phyloP scores from a whole-genome alignment of 2,329 filamentous ascomycete species.

The Monosporascus cannonballus region DNA sequence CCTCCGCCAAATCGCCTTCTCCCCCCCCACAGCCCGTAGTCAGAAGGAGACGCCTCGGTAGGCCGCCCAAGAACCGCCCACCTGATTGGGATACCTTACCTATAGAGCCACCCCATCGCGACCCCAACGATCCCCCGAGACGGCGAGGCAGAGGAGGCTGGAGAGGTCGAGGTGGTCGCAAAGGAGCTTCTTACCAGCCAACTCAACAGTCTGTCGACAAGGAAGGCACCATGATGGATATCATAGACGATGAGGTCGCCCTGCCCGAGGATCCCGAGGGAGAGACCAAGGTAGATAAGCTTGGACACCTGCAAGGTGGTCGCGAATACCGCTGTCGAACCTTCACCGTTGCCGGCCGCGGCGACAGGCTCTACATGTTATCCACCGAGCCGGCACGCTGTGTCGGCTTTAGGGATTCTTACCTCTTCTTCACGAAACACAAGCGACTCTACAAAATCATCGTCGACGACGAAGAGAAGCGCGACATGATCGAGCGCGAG shows the following conservation, averaged over 20 bases:
- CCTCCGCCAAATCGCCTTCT: constrained; percentile 44
- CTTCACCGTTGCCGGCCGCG: constrained; percentile 82
- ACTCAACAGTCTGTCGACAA: constrained; percentile 87
- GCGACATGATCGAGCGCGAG: constrained; percentile 88
- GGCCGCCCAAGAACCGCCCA: constrained; percentile 78
- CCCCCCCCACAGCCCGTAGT: constrained; percentile 57
- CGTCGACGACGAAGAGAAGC: constrained; percentile 94
- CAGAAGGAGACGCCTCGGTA: constrained; percentile 72
- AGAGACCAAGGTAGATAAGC: constrained; percentile 88
- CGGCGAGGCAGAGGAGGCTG: constrained; percentile 66
- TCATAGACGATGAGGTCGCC: constrained; percentile 85
- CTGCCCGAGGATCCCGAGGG: constrained; percentile 83
- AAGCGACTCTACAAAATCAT: constrained; percentile 96
- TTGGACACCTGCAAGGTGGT: constrained; percentile 74
- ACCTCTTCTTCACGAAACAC: constrained; percentile 98
- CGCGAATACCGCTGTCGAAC: constrained; percentile 93
- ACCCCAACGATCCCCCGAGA: constrained; percentile 51
- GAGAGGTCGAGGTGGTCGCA: constrained; percentile 58
- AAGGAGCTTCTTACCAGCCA: constrained; percentile 66
- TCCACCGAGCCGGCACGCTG: constrained; percentile 96
- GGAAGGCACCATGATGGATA: constrained; percentile 85
- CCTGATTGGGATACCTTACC: constrained; percentile 66
- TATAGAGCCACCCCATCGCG: constrained; percentile 48
- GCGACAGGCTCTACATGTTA: constrained; percentile 90
- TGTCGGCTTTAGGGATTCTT: constrained; percentile 95